Evolutionary conservation across 768 basidiomycete genomes (phyloP).

Genomic region (Neoboletus subvelutipes): DNA sequence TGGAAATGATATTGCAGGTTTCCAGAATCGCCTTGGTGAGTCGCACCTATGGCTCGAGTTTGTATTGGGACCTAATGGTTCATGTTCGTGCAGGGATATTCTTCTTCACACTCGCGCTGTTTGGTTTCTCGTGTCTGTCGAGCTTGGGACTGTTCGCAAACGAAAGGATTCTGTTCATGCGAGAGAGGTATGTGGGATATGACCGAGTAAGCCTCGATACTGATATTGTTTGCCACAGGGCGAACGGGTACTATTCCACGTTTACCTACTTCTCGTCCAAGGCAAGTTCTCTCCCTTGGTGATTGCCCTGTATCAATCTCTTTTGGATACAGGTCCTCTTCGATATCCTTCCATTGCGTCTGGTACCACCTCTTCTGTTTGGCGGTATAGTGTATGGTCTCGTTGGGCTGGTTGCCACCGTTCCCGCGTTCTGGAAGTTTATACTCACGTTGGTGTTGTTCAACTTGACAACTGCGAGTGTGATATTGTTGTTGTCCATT

Average conservation of each 20-base stretch:
- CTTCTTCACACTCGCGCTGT: slow-evolving; percentile 96
- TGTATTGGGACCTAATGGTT: background rate
- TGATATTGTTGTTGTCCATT: slow-evolving; percentile 88
- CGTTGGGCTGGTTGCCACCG: slow-evolving; percentile 90
- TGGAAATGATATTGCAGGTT: slow-evolving; percentile 91
- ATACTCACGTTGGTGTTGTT: slow-evolving; percentile 93
- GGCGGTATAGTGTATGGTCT: slow-evolving; percentile 95
- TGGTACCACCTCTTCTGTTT: slow-evolving; percentile 93
- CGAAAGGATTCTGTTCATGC: slow-evolving; percentile 95
- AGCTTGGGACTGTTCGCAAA: slow-evolving; percentile 93
- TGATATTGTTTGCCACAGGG: slow-evolving; percentile 43
- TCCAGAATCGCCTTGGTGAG: slow-evolving; percentile 91
- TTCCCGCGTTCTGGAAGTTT: slow-evolving; percentile 96
- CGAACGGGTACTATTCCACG: slow-evolving; percentile 97
- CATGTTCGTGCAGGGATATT: slow-evolving; percentile 63
- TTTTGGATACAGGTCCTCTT: slow-evolving; percentile 69
- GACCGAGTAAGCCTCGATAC: background rate
- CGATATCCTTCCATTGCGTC: slow-evolving; percentile 90
- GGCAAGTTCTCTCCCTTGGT: slow-evolving; percentile 35
- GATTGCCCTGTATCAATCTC: background rate
- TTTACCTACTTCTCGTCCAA: slow-evolving; percentile 97
- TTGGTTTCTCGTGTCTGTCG: slow-evolving; percentile 95
- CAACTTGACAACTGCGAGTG: slow-evolving; percentile 93
- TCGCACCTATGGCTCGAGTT: background rate
- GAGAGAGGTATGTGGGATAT: slow-evolving; percentile 70